Evolutionary conservation across 179 eudicot species (phyloP), one percentile per base, ranked within the genome.

Genomic region (Amaranthus tricolor): DNA sequence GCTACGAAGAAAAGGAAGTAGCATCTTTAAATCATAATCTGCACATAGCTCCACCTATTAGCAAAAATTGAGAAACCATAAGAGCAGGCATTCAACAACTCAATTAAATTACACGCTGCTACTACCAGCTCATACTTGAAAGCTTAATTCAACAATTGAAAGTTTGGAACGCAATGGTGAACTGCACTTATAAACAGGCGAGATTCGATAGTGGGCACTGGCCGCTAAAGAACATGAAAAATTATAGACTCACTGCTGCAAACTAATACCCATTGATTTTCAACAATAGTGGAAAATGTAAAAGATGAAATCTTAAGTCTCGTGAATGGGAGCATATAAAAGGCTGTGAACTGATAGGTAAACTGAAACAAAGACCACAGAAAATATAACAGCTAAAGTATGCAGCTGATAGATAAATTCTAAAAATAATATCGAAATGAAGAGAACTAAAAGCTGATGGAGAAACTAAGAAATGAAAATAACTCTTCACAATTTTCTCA

Each of bases 1-100:
- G 80, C 95, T 90, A 64, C 97, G 94, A 45, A 94, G 91, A 84
- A 92, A 94, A 55, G 98, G 91, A 84, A 90, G 93, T 80, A 94
- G 82, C 97, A 88, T 94, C 76, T 89, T 88, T 61, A 80, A 78
- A 85, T 94, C 98, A 81, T 85, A 90, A 56, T 94, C 97, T 71
- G 97, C 97, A 84, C 92, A 94, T 64, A 94, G 88, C 87, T 94
- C 98, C 79, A 94, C 98, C 98, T 94, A 80, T 82, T 81, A 73
- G 62, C 71, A 80, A 51, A 80, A 67, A 48, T 57, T 17, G 44
- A 54, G 10, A 43, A 77, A 55, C 17, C 40, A 55, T 73, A 77
- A 72, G 80, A 74, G 14, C 57, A 57, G 9, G 45, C 31, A 56
- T 24, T 62, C 31, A 67, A 77, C 31, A 51, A 51, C 14, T 40